Evolutionary conservation across 805 yeast genomes (phyloP), one percentile per base, ranked within the genome.

Genomic region (Ogataea pignaliae): DNA sequence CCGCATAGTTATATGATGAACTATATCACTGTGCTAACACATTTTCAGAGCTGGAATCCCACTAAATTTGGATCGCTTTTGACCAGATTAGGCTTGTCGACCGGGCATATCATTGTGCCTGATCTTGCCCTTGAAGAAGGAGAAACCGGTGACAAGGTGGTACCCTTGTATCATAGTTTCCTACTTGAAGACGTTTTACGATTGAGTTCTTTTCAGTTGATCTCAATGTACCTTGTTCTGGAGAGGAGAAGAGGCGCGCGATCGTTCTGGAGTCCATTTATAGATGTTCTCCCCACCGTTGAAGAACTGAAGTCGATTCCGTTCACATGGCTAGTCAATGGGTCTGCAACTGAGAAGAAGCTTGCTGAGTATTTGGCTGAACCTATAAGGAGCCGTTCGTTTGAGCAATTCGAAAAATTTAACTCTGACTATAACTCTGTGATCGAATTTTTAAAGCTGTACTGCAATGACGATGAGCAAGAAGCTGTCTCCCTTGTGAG

Each of bases 241-340:
- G 86, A 81, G 51, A 50, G 43, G 2, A 55, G 54, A 32, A 59
- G 83, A 39, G 61, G 57, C 1, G 36, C 44, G 0, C 48, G 48
- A 2, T 78, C 85, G 1, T 80, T 71, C 55, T 88, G 95, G 95
- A 57, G 60, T 35, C 87, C 88, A 0, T 87, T 87, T 58, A 60
- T 87, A 10, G 71, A 73, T 30, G 74, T 79, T 50, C 70, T 88
- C 45, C 96, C 97, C 0, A 56, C 66, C 0, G 46, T 68, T 12
- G 57, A 64, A 0, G 89, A 83, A 35, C 75, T 88, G 43, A 51
- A 53, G 0, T 49, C 70, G 0, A 69, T 82, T 2, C 96, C 96
- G 1, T 62, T 87, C 34, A 65, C 73, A 1, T 86, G 95, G 95
- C 52, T 69, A 13, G 57, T 69, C 0, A 39, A 41, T 14, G 42